Base-by-base conservation (phyloP, 495 filamentous ascomycete genomes). In the Corynascus novoguineensis region DNA sequence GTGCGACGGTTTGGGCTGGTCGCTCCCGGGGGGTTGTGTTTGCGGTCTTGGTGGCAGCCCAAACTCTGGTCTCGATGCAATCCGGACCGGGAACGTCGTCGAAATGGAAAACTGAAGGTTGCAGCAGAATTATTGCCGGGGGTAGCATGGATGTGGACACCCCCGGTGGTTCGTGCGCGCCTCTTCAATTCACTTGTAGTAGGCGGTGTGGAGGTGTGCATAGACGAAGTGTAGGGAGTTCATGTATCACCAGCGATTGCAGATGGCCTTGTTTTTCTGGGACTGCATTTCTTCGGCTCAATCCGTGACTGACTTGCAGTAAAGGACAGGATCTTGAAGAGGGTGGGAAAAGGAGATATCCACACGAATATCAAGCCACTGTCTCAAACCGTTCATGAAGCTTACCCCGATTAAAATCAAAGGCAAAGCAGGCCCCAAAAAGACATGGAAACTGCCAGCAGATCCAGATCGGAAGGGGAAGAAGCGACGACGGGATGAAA, bases 371-470 rank as follows among this genome's bases (percentile, higher is more conserved):
- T 14, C 6, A 24, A 12, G 5, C 17, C n/a, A 14, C 10, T n/a
- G 6, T 12, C 9, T n/a, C 2, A 10, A 4, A 12, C 31, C 27
- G 3, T 19, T 14, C 0, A 67, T 62, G 58, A 58, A 58, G 15
- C 47, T 67, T 31, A 71, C 64, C 1, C 66, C 64, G 2, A 53
- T 71, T 35, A 63, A 61, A 31, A 32, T 66, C 40, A 56, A 51
- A 22, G 68, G 68, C 44, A 67, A 60, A 44, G 55, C 52, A 11
- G 34, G 56, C 22, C 56, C 46, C 3, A 55, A 49, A 28, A 54
- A 57, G 27, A 4, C 15, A 2, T 67, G 60, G 62, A 28, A 46
- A 10, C 62, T 66, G 2, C 68, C 37, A 17, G 15, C 37, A n/a
- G 15, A 19, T 8, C 66, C 0, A 22, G 58, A 24, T 62, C 57